These are phyloP conservation scores for Cadophora malorum DNA, from an alignment of 2,329 filamentous ascomycete species.

Conservation along the genomic window DNA sequence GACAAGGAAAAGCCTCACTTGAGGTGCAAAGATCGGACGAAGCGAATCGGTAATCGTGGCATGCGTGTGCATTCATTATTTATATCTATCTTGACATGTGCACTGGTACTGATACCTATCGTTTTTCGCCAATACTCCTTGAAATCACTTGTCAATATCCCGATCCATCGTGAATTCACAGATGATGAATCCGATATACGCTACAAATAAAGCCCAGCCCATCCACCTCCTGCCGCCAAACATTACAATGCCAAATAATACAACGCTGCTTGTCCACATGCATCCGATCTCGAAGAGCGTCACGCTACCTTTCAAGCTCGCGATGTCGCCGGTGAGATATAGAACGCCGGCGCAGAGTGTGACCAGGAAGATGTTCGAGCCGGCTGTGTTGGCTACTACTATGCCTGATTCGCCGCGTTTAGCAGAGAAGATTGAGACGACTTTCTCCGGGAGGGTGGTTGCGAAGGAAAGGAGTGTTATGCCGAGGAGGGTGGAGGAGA, in stretches of 20 bases:
- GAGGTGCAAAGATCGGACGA: background rate
- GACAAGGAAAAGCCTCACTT: background rate
- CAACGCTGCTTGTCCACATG: conserved; percentile 40
- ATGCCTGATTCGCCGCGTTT: conserved; percentile 55
- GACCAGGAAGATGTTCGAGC: conserved; percentile 61
- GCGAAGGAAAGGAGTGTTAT: conserved; percentile 56
- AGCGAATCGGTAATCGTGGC: background rate
- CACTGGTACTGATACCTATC: background rate
- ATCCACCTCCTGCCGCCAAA: conserved; percentile 45
- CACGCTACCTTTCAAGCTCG: conserved; percentile 39
- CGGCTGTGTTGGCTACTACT: conserved; percentile 58
- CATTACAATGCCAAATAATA: conserved; percentile 45
- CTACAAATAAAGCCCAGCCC: conserved; percentile 42
- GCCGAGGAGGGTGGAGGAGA: conserved; percentile 55
- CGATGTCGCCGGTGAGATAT: conserved; percentile 43
- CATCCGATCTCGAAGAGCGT: conserved; percentile 43
- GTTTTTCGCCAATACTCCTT: background rate
- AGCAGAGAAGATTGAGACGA: conserved; percentile 56
- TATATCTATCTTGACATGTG: conserved; percentile 4
- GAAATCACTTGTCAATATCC: conserved; percentile 6
- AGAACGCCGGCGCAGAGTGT: conserved; percentile 55
- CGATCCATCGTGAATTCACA: conserved; percentile 33
- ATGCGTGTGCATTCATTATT: conserved; percentile 18
- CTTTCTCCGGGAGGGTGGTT: conserved; percentile 61
- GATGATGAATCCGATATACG: conserved; percentile 44